Percentiles rank a stretch among this genome's conserved stretches.
These are phyloP conservation scores for Cordyceps pruinosa DNA, from an alignment of 2,329 filamentous ascomycete genomes.

Conservation along the genomic window DNA sequence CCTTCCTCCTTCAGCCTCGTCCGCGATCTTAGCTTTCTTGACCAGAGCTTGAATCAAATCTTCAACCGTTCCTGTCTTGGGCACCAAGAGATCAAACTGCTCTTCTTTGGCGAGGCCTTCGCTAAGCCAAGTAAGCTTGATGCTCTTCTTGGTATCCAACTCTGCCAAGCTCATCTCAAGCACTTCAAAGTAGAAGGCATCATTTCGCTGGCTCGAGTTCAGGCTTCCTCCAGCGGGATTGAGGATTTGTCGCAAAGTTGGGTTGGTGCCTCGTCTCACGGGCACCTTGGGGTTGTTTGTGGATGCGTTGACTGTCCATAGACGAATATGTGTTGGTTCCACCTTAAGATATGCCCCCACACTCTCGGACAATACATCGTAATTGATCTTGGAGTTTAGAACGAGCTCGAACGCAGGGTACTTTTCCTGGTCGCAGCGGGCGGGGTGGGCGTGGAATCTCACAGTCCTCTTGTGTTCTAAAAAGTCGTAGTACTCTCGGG, in stretches of 20 bases:
- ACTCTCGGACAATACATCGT: conserved; percentile 78
- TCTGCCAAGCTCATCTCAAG: conserved; percentile 91
- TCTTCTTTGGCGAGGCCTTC: conserved; percentile 94
- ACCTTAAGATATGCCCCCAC: conserved; percentile 72
- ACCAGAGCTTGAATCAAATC: conserved; percentile 71
- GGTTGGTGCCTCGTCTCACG: conserved; percentile 64
- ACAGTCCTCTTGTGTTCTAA: conserved; percentile 77
- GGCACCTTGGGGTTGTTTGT: conserved; percentile 70
- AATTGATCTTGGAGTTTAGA: conserved; percentile 81
- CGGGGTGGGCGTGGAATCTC: conserved; percentile 64
- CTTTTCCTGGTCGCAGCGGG: conserved; percentile 46
- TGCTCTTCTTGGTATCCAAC: conserved; percentile 81
- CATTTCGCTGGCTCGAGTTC: conserved; percentile 62
- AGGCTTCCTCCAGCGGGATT: conserved; percentile 66
- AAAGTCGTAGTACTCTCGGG: conserved; percentile 87
- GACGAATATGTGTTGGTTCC: conserved; percentile 80
- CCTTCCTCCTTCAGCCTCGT: conserved; percentile 61
- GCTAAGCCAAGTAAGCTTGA: conserved; percentile 77
- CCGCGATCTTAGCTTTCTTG: conserved; percentile 72
- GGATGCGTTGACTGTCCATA: conserved; percentile 75
- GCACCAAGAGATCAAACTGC: conserved; percentile 72
- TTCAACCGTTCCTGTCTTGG: conserved; percentile 73
- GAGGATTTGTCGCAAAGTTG: conserved; percentile 73
- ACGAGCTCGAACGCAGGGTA: conserved; percentile 67
- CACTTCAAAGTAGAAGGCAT: conserved; percentile 86